Base-by-base conservation (phyloP, 768 basidiomycete species). In the Coprinopsis marcescibilis region DNA sequence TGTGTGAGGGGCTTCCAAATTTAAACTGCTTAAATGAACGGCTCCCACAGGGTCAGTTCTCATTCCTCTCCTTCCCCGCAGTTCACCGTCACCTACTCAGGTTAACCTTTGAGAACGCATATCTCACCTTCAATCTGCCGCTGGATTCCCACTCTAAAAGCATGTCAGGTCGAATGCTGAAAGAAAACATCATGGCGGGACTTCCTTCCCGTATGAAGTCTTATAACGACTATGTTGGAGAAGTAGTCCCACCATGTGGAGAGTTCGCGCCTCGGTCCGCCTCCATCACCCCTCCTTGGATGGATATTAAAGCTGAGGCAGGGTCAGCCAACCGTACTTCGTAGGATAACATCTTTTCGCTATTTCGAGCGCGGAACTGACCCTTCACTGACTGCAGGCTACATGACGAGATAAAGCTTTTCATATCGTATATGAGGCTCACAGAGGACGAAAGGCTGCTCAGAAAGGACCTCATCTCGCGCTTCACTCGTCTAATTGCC, bases 391-490 rank as follows among this genome's bases (percentile, higher is more conserved):
- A n/a, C n/a, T n/a, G n/a, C 36, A 55, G 54, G 20, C 33, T 57
- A 4, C 56, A 60, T 35, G 44, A 55, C 20, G 59, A 59, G 25
- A 60, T 60, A 15, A 29, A 45, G 11, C 23, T 38, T 20, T 58
- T 60, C 46, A 50, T 57, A 47, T 33, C 50, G 2, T 62, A 58
- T 39, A 58, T 62, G 49, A 44, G 45, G n/a, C 58, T 56, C 10
- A 58, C 55, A 5, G 7, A 48, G 10, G 38, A 45, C 11, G 60
- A 62, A 30, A 27, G 50, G 10, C 37, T 24, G 2, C 23, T 47
- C 13, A 54, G 60, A 2, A 29, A 47, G 23, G 54, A 57, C 38
- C 49, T 60, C 14, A 50, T 60, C 17, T 14, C 41, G 11, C 55
- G 60, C n/a, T 60, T 62, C 40, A 54, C 48, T 1, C 19, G n/a